Evolutionary conservation across 208 protist genomes (phyloP).

Genomic region (Crithidia expoeki): DNA sequence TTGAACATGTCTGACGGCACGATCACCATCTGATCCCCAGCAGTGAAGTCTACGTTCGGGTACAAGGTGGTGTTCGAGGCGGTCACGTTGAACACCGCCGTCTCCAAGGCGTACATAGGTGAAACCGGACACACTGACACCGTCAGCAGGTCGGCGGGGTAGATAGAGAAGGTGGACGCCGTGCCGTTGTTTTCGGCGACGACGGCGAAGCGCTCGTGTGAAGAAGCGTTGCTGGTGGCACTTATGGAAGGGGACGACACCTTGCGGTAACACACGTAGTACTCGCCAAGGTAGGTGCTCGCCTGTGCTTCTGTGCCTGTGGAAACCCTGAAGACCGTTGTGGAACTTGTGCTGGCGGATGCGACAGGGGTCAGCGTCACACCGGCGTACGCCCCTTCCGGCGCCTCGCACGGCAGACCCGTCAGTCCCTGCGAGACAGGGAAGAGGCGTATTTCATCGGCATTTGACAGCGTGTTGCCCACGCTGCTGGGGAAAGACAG

Average conservation of each 20-base stretch:
- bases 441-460: conserved; percentile 74
- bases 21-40: conserved; percentile 58
- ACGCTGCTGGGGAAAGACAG: conserved; percentile 65
- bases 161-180: conserved; percentile 72
- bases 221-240: conserved; percentile 6
- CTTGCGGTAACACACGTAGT: conserved; percentile 86
- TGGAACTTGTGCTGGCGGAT: conserved; percentile 27
- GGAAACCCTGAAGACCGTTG: conserved; percentile 54
- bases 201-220: conserved; percentile 45
- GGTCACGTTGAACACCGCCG: conserved; percentile 65
- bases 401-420: conserved; percentile 54
- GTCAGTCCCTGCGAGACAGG: conserved; percentile 49
- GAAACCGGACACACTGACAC: conserved; percentile 33
- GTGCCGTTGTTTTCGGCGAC: conserved; percentile 45
- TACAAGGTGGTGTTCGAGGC: conserved; percentile 37
- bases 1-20: conserved; percentile 28
- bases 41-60: conserved; percentile 60
- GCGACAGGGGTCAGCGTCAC: conserved; percentile 51
- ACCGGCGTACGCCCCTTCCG: conserved; percentile 59
- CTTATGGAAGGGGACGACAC: conserved; percentile 4
- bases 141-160: conserved; percentile 58
- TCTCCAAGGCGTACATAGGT: conserved; percentile 60
- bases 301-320: conserved; percentile 43
- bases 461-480: conserved; percentile 40
- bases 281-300: conserved; percentile 65